A percentile compares a stretch with the other conserved stretches of the same genome.
These are phyloP conservation scores for Ettlia oleoabundans DNA, from an alignment of 139 green algal species.

Conservation along the genomic window DNA sequence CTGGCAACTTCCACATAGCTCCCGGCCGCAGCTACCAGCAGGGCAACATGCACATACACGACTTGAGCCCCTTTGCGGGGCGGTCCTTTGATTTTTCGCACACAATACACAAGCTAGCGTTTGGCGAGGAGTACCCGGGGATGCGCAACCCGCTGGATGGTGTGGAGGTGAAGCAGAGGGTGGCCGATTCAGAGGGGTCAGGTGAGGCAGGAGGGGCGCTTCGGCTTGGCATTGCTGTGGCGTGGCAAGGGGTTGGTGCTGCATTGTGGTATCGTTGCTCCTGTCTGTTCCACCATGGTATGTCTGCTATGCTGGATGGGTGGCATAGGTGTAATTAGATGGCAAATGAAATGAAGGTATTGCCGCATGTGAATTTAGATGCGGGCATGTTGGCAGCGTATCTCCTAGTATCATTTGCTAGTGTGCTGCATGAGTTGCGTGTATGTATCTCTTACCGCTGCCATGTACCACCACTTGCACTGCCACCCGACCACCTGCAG, in stretches of 20 bases:
- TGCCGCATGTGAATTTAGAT: too few relatives aligned
- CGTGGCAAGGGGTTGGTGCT: too few relatives aligned
- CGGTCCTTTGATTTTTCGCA: conserved; percentile 85
- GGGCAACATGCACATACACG: conserved; percentile 92
- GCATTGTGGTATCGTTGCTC: too few relatives aligned
- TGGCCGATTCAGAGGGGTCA: background rate
- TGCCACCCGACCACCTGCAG: background rate
- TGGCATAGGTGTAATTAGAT: too few relatives aligned
- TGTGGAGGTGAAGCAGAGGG: conserved; percentile 35
- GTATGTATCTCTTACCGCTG: too few relatives aligned
- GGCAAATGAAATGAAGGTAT: too few relatives aligned
- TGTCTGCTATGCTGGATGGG: too few relatives aligned
- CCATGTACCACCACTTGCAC: background rate
- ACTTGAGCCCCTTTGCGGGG: conserved; percentile 87
- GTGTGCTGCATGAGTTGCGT: too few relatives aligned
- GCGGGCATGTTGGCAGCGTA: too few relatives aligned
- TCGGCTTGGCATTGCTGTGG: background rate
- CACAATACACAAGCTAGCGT: conserved; percentile 81
- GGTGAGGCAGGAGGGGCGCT: background rate
- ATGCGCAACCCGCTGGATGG: conserved; percentile 87
- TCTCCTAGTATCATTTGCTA: too few relatives aligned
- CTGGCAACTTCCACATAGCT: conserved; percentile 98
- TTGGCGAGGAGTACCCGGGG: conserved; percentile 81
- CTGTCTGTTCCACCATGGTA: too few relatives aligned
- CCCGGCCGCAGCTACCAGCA: conserved; percentile 92